Evolutionary conservation across 352 stramenopile species (phyloP).

Genomic region (Paralagenidium karlingii): DNA sequence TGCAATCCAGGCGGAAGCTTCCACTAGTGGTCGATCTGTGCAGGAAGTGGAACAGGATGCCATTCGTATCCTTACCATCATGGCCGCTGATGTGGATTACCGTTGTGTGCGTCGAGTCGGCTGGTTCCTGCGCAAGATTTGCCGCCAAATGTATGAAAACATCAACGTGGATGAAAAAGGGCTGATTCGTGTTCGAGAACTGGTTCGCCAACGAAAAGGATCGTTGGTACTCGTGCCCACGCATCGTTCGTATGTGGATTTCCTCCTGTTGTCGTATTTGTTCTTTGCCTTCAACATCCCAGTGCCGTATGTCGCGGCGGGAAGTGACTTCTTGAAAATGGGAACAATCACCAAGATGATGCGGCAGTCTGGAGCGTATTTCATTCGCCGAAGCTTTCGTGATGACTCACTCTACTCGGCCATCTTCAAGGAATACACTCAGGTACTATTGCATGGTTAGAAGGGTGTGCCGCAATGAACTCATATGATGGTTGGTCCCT

Average conservation of each 20-base stretch:
- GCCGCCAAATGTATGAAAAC: constrained; percentile 76
- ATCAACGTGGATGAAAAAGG: constrained; percentile 78
- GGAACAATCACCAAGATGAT: constrained; percentile 46
- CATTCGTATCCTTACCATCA: constrained; percentile 47
- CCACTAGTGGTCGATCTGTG: constrained; percentile 13
- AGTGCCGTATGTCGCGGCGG: constrained; percentile 66
- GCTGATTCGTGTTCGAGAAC: constrained; percentile 47
- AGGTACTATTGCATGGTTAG: constrained; percentile 16
- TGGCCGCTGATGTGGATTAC: constrained; percentile 72
- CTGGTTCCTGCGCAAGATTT: constrained; percentile 73
- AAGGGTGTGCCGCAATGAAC: too few relatives aligned
- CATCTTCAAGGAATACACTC: constrained; percentile 72
- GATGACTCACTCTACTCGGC: constrained; percentile 59
- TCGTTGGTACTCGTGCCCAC: constrained; percentile 77
- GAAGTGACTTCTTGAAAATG: constrained; percentile 73
- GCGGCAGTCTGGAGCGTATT: constrained; percentile 61
- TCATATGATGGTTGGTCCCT: too few relatives aligned
- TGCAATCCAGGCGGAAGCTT: constrained; percentile 30
- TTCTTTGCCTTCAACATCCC: constrained; percentile 85
- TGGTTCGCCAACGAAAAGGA: constrained; percentile 28
- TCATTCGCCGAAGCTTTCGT: constrained; percentile 66
- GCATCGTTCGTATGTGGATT: constrained; percentile 77
- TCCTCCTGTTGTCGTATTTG: constrained; percentile 77
- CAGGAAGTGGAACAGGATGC: constrained; percentile 44
- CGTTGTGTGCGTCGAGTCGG: constrained; percentile 57